Base-by-base conservation (phyloP, 2,329 filamentous ascomycete species). In the Sclerotinia spermophila region DNA sequence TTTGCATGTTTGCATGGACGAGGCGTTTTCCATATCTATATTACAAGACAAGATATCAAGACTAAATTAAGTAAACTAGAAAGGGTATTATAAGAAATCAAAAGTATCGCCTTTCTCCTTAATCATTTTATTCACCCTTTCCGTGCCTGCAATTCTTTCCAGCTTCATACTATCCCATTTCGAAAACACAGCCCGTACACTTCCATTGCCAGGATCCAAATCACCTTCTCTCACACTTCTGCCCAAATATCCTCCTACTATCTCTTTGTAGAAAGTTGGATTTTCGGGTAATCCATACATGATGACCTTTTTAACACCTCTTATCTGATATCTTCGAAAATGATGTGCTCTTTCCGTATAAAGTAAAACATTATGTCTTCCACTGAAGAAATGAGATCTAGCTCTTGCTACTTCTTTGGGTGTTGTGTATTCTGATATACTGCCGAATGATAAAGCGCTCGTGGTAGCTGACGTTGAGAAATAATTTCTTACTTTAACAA, bases 271-370 rank as follows among this genome's bases (percentile, higher is more conserved):
- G 76, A 96, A 95, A 30, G 87, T 79, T 38, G 92, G 91, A 79
- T 97, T 97, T 76, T 98, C 95, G 0, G 96, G 96, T 44, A 97
- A 81, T 1, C 90, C 92, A 79, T 98, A 98, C 84, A 97, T 91
- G 67, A 97, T 86, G n/a, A 98, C 87, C 55, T 90, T 86, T 80
- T 90, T 90, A 21, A 96, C 93, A 33, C 96, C 96, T 48, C 89
- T 87, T 68, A 99, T 85, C 75, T 88, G 87, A 78, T 96, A 94
- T n/a, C 96, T 87, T 65, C 93, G 89, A 84, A 98, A 98, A 81
- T 99, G 96, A 81, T 99, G 96, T n/a, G 94, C 92, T 71, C 96
- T 90, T 80, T 97, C 95, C 2, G 94, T 96, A 82, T 98, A 99
- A 24, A 99, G 84, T 53, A 99, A 82, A 27, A 98, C 86, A 30